Evolutionary conservation across 129 eudicot species (phyloP).

Genomic region (Ambrosia trifida): DNA sequence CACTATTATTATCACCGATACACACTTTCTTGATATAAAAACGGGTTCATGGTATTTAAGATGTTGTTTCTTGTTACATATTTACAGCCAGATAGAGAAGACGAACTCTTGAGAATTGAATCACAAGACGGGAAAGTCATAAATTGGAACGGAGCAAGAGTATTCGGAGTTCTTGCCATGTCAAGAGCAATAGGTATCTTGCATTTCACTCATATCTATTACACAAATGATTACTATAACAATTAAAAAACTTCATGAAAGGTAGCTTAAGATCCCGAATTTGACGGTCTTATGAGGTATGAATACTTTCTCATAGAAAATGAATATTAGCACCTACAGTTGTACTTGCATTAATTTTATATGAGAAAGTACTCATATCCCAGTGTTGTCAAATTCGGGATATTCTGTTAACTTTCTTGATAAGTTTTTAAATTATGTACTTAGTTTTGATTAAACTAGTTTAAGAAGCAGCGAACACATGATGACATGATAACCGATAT

Average conservation of each 20-base stretch:
- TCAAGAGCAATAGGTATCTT: slow-evolving; percentile 75
- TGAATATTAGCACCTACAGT: no score
- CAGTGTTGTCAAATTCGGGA: neutral
- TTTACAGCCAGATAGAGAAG: slow-evolving; percentile 71
- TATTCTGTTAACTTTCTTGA: neutral
- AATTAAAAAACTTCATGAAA: neutral
- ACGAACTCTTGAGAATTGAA: slow-evolving; percentile 65
- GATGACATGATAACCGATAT: neutral
- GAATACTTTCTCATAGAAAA: neutral
- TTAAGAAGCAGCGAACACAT: neutral
- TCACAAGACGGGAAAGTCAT: slow-evolving; percentile 62
- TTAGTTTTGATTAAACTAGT: neutral
- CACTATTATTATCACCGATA: neutral
- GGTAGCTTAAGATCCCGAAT: neutral
- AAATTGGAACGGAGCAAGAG: slow-evolving; percentile 72
- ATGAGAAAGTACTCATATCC: neutral
- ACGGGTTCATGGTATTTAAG: neutral
- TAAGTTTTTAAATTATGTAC: neutral
- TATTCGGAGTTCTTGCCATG: slow-evolving; percentile 81
- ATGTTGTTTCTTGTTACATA: slow-evolving; percentile 23
- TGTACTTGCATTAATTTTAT: no score
- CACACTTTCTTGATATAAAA: neutral
- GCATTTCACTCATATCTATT: neutral
- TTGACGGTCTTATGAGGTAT: neutral
- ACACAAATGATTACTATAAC: neutral